Evolutionary conservation across 306 rosid genomes (phyloP).

Genomic region (Arachis hypogaea): DNA sequence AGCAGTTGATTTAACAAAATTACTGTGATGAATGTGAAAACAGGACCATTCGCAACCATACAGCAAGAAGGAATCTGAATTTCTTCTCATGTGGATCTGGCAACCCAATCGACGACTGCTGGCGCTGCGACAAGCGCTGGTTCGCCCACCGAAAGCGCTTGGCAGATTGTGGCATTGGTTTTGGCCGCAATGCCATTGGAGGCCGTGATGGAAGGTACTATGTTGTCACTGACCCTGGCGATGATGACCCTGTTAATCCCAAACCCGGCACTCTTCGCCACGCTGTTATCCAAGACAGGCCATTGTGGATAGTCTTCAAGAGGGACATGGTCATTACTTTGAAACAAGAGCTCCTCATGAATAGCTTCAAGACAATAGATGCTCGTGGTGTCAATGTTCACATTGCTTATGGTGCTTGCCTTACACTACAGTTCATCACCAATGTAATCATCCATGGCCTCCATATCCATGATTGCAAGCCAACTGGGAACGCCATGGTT

Average conservation of each 20-base stretch:
- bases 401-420: constrained; percentile 89
- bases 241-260: constrained; percentile 78
- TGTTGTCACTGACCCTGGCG: constrained; percentile 61
- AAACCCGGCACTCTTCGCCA: constrained; percentile 88
- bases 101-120: constrained; percentile 95
- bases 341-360: constrained; percentile 90
- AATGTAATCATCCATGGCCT: constrained; percentile 91
- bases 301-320: constrained; percentile 95
- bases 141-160: constrained; percentile 63
- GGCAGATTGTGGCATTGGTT: constrained; percentile 85
- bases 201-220: constrained; percentile 89
- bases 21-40: background rate
- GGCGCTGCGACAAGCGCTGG: constrained; percentile 94
- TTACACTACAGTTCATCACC: constrained; percentile 79
- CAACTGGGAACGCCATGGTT: constrained; percentile 93
- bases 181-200: constrained; percentile 88
- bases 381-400: constrained; percentile 91
- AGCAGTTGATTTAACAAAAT: background rate
- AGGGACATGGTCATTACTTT: constrained; percentile 93
- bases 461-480: constrained; percentile 84
- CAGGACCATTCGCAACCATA: constrained; percentile 76
- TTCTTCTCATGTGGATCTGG: constrained; percentile 78
- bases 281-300: constrained; percentile 85
- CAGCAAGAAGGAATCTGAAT: constrained; percentile 73
- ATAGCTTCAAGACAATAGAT: constrained; percentile 96